Conservation (phyloP, 2,329 filamentous ascomycete genomes). For the Biscogniauxia mediterranea region DNA sequence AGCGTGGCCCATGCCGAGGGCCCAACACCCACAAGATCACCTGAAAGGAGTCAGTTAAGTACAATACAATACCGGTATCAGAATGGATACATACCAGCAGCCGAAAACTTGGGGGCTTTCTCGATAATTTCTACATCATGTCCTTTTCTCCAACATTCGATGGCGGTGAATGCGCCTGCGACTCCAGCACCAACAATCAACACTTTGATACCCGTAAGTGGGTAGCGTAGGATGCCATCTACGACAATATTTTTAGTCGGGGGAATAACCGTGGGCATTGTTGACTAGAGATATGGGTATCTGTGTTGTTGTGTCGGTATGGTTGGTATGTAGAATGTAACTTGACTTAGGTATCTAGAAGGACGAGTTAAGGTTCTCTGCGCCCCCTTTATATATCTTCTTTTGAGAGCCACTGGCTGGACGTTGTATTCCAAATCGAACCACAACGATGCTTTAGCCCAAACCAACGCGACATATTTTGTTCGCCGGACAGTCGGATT, state of each 20-base stretch:
- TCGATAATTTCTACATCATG: background rate
- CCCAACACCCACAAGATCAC: background rate
- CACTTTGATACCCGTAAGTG: background rate
- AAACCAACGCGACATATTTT: no score
- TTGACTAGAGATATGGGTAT: background rate
- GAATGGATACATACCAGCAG: background rate
- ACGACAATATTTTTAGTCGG: background rate
- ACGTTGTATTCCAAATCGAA: no score
- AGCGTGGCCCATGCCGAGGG: background rate
- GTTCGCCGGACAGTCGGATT: no score
- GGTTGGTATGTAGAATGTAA: background rate
- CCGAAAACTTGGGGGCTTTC: background rate
- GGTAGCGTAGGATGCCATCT: background rate
- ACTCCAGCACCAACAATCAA: background rate
- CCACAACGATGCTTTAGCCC: no score
- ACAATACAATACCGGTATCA: background rate
- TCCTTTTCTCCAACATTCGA: background rate
- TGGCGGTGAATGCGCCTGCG: background rate
- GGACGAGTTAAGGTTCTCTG: no score
- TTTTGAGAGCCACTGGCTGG: no score
- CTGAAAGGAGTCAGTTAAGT: background rate
- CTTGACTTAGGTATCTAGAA: no score
- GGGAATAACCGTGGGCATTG: background rate
- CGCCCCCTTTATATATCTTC: no score
- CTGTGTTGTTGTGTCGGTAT: background rate